phyloP scores from a whole-genome alignment of 2,329 filamentous ascomycete species.

The Ophiostoma perfectum region DNA sequence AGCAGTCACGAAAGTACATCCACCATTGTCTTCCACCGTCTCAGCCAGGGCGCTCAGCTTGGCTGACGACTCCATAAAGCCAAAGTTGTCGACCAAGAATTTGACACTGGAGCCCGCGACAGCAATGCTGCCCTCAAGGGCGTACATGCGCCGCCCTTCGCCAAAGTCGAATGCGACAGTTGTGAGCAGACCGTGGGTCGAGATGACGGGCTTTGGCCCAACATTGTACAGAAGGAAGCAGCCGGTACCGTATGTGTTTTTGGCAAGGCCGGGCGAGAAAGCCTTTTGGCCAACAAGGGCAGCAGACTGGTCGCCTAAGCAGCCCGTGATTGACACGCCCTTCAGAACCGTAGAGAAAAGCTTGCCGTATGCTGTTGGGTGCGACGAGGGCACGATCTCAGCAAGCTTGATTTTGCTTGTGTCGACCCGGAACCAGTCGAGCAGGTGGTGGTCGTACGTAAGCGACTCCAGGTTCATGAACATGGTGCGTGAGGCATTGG shows the following conservation, averaged over 20 bases:
- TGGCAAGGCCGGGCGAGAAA: constrained; percentile 74
- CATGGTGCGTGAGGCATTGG: constrained; percentile 87
- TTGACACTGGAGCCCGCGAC: constrained; percentile 81
- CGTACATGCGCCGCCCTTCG: constrained; percentile 58
- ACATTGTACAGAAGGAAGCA: constrained; percentile 88
- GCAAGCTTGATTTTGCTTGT: constrained; percentile 65
- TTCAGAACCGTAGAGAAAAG: constrained; percentile 60
- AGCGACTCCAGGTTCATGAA: constrained; percentile 83
- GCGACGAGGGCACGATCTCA: constrained; percentile 74
- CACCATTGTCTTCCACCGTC: constrained; percentile 66
- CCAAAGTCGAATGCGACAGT: constrained; percentile 83
- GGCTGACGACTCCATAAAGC: constrained; percentile 50
- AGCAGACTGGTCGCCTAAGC: constrained; percentile 82
- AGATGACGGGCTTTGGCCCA: constrained; percentile 76
- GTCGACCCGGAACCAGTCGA: constrained; percentile 73
- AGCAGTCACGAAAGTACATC: constrained; percentile 80
- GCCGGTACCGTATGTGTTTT: constrained; percentile 88
- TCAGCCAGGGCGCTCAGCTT: constrained; percentile 48
- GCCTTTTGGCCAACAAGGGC: constrained; percentile 81
- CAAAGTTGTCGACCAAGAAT: constrained; percentile 61
- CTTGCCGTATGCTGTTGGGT: constrained; percentile 64
- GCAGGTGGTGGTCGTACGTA: constrained; percentile 69
- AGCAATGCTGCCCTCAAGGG: constrained; percentile 77
- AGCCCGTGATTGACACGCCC: constrained; percentile 70
- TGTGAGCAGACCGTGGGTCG: constrained; percentile 71